Evolutionary conservation across 208 protist genomes (phyloP), one percentile per base, ranked within the genome.

Genomic region (Phytomonas serpens): DNA sequence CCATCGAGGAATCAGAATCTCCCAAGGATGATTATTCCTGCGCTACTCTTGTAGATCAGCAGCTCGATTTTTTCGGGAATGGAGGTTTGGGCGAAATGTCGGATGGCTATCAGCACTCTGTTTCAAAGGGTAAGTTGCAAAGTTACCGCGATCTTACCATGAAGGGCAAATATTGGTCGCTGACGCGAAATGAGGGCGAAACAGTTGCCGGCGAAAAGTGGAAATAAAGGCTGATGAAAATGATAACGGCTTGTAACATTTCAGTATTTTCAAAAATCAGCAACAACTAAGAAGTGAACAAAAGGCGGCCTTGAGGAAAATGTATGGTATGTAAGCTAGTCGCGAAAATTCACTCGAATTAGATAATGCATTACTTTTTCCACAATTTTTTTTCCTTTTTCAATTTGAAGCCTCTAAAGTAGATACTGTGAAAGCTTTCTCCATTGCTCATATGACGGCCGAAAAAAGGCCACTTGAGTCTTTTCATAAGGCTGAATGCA

Each of bases 91-190:
- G 82, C 5, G 75, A 77, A 30, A 73, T 81, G 14, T 81, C 86
- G 29, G 82, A 93, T 68, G 92, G 83, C 34, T 96, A 93, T 73
- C 79, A 83, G 33, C 78, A 85, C 61, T 92, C 92, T 4, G 64
- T 73, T 13, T 80, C 77, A n/a, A 73, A 77, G 29, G 86, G 87
- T 19, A 80, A 79, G 69, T 76, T 96, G 34, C 86, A 92, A 38
- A 75, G 78, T 61, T 93, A 93, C 76, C 82, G 91, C 23, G 91
- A 96, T 71, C 80, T 92, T 30, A 94, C 88, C n/a, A 91, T 93
- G 85, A 89, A 90, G 57, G 88, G 91, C 40, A 82, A 79, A 70
- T 91, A 90, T 77, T 93, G 87, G 84, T 83, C 82, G 31, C 73
- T 93, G 11, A 90, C 88, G 0, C 75, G 87, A 13, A 31, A 82